A percentile compares a stretch with the other conserved stretches of the same genome.
These are phyloP conservation scores for Austroboletus eburneus DNA, from an alignment of 768 basidiomycete species.

Conservation along the genomic window DNA sequence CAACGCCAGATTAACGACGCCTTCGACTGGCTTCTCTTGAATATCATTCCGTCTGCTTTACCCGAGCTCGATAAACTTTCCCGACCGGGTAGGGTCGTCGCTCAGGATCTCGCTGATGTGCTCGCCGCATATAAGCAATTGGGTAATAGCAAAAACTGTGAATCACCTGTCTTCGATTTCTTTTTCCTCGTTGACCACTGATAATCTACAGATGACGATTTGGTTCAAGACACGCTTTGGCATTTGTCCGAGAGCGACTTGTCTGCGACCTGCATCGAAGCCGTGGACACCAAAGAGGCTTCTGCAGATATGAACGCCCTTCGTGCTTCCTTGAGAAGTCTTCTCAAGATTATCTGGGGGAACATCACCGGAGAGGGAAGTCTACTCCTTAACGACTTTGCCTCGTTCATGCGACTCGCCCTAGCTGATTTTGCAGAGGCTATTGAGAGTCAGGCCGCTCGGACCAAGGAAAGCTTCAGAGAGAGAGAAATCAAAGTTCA, in stretches of 20 bases:
- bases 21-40: slow-evolving; percentile 52
- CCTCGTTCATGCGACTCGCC: slow-evolving; percentile 60
- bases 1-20: slow-evolving; percentile 51
- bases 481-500: slow-evolving; percentile 56
- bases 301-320: slow-evolving; percentile 48
- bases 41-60: slow-evolving; percentile 44
- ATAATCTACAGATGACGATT: slow-evolving; percentile 49
- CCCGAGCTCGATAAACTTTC: slow-evolving; percentile 42
- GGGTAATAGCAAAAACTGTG: slow-evolving; percentile 55
- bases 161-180: neutral
- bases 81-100: slow-evolving; percentile 50
- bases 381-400: slow-evolving; percentile 55
- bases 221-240: slow-evolving; percentile 64
- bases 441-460: slow-evolving; percentile 47
- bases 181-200: neutral
- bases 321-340: slow-evolving; percentile 44
- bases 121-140: slow-evolving; percentile 57
- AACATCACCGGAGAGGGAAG: slow-evolving; percentile 51
- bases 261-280: slow-evolving; percentile 33
- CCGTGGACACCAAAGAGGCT: slow-evolving; percentile 42
- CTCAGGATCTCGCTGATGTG: slow-evolving; percentile 46
- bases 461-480: slow-evolving; percentile 50
- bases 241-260: slow-evolving; percentile 57
- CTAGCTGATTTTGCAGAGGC: slow-evolving; percentile 64
- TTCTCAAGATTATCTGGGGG: slow-evolving; percentile 51